These are phyloP conservation scores for Macadamia tetraphylla DNA, from an alignment of 164 flowering plant genomes.

Conservation along the genomic window DNA sequence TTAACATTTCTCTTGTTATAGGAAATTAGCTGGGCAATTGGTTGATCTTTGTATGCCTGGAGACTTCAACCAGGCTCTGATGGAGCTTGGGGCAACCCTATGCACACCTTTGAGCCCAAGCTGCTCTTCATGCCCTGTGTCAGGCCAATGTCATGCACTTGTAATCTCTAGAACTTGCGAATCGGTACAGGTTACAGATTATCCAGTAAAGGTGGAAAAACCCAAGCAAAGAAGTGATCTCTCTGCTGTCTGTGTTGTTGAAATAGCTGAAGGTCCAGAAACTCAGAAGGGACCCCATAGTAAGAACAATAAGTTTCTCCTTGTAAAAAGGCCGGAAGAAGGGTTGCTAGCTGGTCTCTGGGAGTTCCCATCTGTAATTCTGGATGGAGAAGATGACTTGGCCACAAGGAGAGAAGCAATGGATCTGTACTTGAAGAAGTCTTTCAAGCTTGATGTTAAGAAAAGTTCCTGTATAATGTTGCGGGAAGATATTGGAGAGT, in stretches of 20 bases:
- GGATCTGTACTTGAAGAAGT: slow-evolving; percentile 47
- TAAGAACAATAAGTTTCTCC: slow-evolving; percentile 40
- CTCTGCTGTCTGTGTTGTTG: slow-evolving; percentile 80
- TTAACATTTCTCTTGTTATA: slow-evolving; percentile 13
- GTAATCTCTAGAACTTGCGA: slow-evolving; percentile 32
- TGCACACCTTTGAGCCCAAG: slow-evolving; percentile 72
- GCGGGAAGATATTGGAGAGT: slow-evolving; percentile 80
- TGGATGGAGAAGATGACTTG: slow-evolving; percentile 44
- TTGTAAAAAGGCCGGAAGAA: slow-evolving; percentile 76
- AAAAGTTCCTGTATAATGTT: slow-evolving; percentile 33
- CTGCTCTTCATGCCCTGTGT: slow-evolving; percentile 71
- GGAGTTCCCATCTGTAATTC: slow-evolving; percentile 86
- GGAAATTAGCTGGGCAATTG: slow-evolving; percentile 84
- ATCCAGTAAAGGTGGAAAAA: slow-evolving; percentile 67
- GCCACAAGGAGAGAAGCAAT: slow-evolving; percentile 50
- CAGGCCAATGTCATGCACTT: slow-evolving; percentile 59
- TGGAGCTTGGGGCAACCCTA: slow-evolving; percentile 90
- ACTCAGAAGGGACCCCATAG: slow-evolving; percentile 14
- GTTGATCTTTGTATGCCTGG: slow-evolving; percentile 89
- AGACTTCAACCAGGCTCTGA: slow-evolving; percentile 92
- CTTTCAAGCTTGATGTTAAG: slow-evolving; percentile 41
- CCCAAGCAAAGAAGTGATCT: slow-evolving; percentile 66
- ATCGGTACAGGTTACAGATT: slow-evolving; percentile 59
- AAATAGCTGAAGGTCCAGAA: slow-evolving; percentile 38
- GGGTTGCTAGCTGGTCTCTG: slow-evolving; percentile 97